Evolutionary conservation across 495 filamentous ascomycete species (phyloP).

Genomic region (Penicillium herquei): DNA sequence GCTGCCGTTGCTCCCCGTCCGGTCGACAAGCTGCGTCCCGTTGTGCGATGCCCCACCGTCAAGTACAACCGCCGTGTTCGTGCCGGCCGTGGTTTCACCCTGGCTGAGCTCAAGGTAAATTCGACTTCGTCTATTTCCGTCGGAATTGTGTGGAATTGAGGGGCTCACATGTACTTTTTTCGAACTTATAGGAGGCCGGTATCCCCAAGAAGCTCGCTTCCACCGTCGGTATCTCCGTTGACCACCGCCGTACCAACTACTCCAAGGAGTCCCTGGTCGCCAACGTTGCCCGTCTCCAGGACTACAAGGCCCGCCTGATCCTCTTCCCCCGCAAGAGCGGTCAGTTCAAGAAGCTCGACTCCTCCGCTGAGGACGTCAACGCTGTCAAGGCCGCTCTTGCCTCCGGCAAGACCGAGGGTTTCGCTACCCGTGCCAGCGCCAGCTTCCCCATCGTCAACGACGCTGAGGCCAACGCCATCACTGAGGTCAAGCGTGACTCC

Average conservation of each 20-base stretch:
- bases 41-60: conserved; percentile 91
- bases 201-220: conserved; percentile 91
- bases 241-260: conserved; percentile 94
- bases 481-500: conserved; percentile 78
- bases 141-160: background rate
- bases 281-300: conserved; percentile 95
- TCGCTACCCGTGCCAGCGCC: conserved; percentile 53
- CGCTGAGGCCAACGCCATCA: conserved; percentile 55
- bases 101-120: conserved; percentile 94
- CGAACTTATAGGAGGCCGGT: conserved; percentile 71
- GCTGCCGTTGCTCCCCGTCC: conserved; percentile 91
- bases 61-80: conserved; percentile 99
- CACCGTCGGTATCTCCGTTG: conserved; percentile 95
- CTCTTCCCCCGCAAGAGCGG: conserved; percentile 95
- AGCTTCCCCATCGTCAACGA: conserved; percentile 71
- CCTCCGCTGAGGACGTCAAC: conserved; percentile 80
- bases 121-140: conserved; percentile 3
- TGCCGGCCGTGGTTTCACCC: conserved; percentile 93
- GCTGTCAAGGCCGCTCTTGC: conserved; percentile 58
- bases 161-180: conserved; percentile 17
- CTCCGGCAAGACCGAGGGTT: conserved; percentile 52
- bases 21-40: conserved; percentile 92
- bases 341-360: conserved; percentile 87
- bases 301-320: conserved; percentile 91
- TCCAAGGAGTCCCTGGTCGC: conserved; percentile 85